Conservation (phyloP, 495 filamentous ascomycete genomes). For the Daldinia vernicosa region DNA sequence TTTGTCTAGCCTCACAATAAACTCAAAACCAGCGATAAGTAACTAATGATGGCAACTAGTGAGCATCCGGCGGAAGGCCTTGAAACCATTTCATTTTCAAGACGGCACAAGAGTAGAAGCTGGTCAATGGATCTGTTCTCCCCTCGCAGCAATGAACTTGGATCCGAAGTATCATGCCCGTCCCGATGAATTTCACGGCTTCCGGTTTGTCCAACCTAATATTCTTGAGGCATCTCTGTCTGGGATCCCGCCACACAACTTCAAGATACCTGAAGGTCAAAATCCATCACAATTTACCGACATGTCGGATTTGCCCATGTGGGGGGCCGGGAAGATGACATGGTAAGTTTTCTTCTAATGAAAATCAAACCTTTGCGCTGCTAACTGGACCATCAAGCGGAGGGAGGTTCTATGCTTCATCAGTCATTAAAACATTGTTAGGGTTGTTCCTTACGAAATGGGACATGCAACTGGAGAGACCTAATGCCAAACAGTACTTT, state of each 20-base stretch:
- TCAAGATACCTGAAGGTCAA: background rate
- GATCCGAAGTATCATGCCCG: background rate
- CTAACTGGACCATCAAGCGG: too few relatives aligned
- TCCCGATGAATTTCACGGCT: background rate
- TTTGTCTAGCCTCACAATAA: background rate
- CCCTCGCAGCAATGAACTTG: background rate
- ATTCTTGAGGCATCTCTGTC: background rate
- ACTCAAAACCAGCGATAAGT: background rate
- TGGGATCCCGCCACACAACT: background rate
- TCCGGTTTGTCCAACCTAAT: background rate
- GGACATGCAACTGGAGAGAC: too few relatives aligned
- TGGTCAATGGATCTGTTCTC: background rate
- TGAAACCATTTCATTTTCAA: background rate
- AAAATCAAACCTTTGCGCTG: too few relatives aligned
- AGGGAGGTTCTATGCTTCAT: too few relatives aligned
- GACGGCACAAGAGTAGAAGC: background rate
- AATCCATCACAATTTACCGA: background rate
- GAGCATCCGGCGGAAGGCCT: background rate
- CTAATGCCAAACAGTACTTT: too few relatives aligned
- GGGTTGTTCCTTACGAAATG: too few relatives aligned
- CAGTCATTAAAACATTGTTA: too few relatives aligned
- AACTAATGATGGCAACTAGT: background rate
- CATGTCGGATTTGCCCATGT: too few relatives aligned
- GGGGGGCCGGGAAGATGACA: too few relatives aligned
- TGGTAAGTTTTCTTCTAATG: too few relatives aligned